Conservation (phyloP, 345 rosid genomes). For the Brassica rapa region DNA sequence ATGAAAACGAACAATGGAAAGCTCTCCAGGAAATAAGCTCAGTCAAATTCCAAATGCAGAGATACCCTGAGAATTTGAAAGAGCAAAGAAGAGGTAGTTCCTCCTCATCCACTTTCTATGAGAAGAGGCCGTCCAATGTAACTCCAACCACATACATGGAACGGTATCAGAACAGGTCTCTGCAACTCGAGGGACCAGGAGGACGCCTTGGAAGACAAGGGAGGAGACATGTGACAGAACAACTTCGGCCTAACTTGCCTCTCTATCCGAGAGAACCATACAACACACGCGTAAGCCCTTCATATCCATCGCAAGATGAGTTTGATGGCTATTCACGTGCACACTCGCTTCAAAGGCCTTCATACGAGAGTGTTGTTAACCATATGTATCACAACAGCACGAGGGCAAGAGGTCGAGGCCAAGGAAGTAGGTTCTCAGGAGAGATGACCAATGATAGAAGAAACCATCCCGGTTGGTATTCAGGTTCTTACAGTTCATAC, state of each 20-base stretch:
- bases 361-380: constrained; percentile 33
- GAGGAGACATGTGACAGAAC: constrained; percentile 47
- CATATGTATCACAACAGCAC: constrained; percentile 27
- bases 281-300: constrained; percentile 54
- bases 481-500: constrained; percentile 50
- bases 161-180: constrained; percentile 45
- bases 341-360: constrained; percentile 45
- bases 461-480: constrained; percentile 44
- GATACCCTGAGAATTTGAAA: constrained; percentile 29
- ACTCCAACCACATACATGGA: constrained; percentile 26
- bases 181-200: constrained; percentile 43
- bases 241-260: constrained; percentile 44
- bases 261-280: constrained; percentile 47
- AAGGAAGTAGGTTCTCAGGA: constrained; percentile 50
- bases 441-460: constrained; percentile 42
- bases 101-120: constrained; percentile 40
- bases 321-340: constrained; percentile 40
- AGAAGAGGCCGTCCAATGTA: constrained; percentile 36
- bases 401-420: constrained; percentile 42
- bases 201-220: constrained; percentile 42
- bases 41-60: constrained; percentile 36
- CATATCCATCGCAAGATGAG: constrained; percentile 48
- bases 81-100: constrained; percentile 38
- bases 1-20: constrained; percentile 34
- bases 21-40: constrained; percentile 44